Percentiles rank a stretch among this genome's conserved stretches.
Conservation (phyloP, 73 alveolate species). For the Urostyla sp. region DNA sequence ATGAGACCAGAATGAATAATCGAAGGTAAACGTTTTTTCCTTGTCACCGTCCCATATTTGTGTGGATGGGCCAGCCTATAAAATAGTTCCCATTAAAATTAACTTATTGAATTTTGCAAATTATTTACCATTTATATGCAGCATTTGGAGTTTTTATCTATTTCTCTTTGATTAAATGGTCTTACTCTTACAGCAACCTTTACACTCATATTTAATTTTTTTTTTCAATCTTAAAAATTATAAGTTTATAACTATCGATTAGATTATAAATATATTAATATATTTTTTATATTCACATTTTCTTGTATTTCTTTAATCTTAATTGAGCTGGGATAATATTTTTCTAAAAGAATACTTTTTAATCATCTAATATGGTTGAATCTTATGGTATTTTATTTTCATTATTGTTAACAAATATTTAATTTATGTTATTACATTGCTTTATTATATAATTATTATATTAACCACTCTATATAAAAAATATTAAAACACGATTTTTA, state of each 20-base stretch:
- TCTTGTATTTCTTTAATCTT: too few species aligned
- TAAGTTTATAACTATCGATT: neutral
- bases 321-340: neutral
- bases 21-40: conserved; percentile 93
- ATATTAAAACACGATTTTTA: too few species aligned
- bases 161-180: conserved; percentile 96
- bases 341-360: neutral
- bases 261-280: neutral
- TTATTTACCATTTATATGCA: conserved; percentile 83
- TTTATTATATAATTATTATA: conserved; percentile 26
- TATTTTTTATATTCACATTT: too few species aligned
- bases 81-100: neutral
- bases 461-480: too few species aligned
- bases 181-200: conserved; percentile 98
- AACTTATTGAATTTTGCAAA: conserved; percentile 54
- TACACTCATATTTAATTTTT: conserved; percentile 82
- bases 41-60: conserved; percentile 36
- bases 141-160: conserved; percentile 78
- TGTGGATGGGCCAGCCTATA: conserved; percentile 15
- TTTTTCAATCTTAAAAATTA: neutral
- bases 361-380: neutral
- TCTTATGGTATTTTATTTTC: neutral
- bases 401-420: conserved; percentile 32
- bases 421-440: conserved; percentile 25
- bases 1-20: conserved; percentile 98